A percentile compares a stretch with the other conserved stretches of the same genome.
Evolutionary conservation across 2,329 filamentous ascomycete species (phyloP).

Genomic region (Penicillium sumatraense): DNA sequence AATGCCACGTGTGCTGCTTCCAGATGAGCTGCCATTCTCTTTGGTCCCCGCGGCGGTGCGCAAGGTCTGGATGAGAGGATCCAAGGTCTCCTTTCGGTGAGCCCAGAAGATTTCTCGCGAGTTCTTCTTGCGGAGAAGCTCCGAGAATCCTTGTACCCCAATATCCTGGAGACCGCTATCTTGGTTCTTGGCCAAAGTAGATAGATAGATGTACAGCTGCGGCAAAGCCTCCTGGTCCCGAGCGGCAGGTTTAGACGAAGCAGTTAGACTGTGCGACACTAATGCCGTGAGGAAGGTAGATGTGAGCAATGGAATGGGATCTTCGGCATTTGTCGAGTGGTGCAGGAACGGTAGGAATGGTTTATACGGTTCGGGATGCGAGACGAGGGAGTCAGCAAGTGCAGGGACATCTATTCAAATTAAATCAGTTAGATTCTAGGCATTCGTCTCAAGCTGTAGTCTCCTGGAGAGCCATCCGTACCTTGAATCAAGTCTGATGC

Average conservation of each 20-base stretch:
- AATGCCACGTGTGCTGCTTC: conserved; percentile 66
- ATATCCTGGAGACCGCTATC: conserved; percentile 95
- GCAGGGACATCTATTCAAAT: conserved; percentile 71
- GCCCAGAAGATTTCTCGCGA: conserved; percentile 88
- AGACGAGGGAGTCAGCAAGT: conserved; percentile 75
- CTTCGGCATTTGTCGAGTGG: conserved; percentile 80
- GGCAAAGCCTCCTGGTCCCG: conserved; percentile 78
- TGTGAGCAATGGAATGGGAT: conserved; percentile 85
- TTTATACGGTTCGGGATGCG: conserved; percentile 71
- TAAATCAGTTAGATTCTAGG: background rate
- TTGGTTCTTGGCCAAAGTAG: conserved; percentile 78
- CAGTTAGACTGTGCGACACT: conserved; percentile 66
- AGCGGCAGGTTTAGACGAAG: conserved; percentile 61
- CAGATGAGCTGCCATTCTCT: conserved; percentile 66
- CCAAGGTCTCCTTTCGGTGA: conserved; percentile 81
- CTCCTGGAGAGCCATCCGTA: conserved; percentile 43
- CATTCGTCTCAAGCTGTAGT: background rate
- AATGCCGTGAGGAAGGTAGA: conserved; percentile 84
- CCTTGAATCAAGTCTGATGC: conserved; percentile 85
- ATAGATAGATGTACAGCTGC: conserved; percentile 82
- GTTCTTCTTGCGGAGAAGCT: conserved; percentile 74
- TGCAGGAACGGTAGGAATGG: conserved; percentile 84
- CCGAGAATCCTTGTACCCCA: conserved; percentile 88
- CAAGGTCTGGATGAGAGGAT: conserved; percentile 81
- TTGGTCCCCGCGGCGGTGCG: conserved; percentile 73